phyloP scores from a whole-genome alignment of 225 moss, liverwort and hornwort genomes.

The Marchantia paleacea region DNA sequence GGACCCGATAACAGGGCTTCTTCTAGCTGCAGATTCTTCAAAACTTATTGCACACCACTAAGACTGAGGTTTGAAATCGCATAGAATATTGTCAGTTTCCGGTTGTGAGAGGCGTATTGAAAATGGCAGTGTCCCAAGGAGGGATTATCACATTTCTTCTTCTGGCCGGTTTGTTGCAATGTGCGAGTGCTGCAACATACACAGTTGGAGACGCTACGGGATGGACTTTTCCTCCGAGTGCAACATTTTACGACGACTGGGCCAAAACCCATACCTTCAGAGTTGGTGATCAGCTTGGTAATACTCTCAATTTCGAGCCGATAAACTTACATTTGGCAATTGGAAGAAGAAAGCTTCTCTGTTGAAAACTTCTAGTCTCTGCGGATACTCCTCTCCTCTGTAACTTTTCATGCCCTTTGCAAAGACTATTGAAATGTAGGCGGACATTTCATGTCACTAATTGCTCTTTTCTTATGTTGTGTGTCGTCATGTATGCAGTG shows the following conservation, averaged over 20 bases:
- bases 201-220: neutral
- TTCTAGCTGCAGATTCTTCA: too few relatives aligned
- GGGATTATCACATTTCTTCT: neutral
- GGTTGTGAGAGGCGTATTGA: neutral
- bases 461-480: neutral
- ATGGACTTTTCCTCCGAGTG: neutral
- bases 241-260: slow-evolving; percentile 5
- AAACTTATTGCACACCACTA: too few relatives aligned
- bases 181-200: neutral
- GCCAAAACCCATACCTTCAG: neutral
- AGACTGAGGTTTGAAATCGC: too few relatives aligned
- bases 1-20: too few relatives aligned
- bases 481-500: neutral
- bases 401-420: neutral
- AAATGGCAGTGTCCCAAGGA: neutral
- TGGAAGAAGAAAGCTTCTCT: too few relatives aligned
- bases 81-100: too few relatives aligned
- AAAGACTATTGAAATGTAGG: neutral
- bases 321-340: too few relatives aligned
- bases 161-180: neutral
- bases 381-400: neutral
- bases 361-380: too few relatives aligned
- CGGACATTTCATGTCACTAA: neutral
- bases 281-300: slow-evolving; percentile 5
- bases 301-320: neutral